phyloP scores from a whole-genome alignment of 192 early-diverging fungal genomes.

The Dissophora globulifera region DNA sequence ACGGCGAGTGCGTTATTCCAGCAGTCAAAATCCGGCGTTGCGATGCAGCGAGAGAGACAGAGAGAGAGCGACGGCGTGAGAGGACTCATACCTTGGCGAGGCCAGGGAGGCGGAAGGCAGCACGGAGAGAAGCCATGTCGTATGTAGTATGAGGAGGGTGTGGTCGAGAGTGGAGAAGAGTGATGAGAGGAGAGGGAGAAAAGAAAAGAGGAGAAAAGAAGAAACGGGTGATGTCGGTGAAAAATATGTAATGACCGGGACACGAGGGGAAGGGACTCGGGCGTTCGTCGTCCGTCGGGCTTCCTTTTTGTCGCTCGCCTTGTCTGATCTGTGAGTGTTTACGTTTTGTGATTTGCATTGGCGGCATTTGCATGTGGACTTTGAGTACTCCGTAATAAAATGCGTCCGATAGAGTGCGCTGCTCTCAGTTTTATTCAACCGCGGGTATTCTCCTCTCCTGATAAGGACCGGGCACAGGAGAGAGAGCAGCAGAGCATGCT shows the following conservation, averaged over 20 bases:
- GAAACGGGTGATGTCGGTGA: neutral
- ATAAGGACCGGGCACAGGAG: slow-evolving; percentile 24
- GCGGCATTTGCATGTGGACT: slow-evolving; percentile 32
- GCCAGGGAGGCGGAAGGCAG: slow-evolving; percentile 54
- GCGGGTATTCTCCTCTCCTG: slow-evolving; percentile 24
- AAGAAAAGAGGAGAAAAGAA: neutral
- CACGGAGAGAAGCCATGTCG: slow-evolving; percentile 51
- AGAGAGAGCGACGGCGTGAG: too few relatives aligned
- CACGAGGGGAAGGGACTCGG: too few relatives aligned
- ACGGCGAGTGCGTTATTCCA: neutral
- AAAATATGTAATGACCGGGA: neutral
- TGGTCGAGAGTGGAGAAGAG: slow-evolving; percentile 1
- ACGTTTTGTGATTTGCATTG: neutral
- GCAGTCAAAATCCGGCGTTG: neutral
- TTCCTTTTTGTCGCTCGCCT: slow-evolving; percentile 7
- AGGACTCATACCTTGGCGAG: slow-evolving; percentile 55
- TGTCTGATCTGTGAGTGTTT: slow-evolving; percentile 2
- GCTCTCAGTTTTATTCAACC: too few relatives aligned
- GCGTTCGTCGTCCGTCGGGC: neutral
- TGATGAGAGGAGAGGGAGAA: slow-evolving; percentile 1
- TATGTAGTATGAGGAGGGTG: neutral
- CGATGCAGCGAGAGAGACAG: neutral
- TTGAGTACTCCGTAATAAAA: neutral
- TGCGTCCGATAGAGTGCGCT: neutral
- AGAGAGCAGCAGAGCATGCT: neutral